Evolutionary conservation across 768 basidiomycete genomes (phyloP), one percentile per base, ranked within the genome.

Genomic region (Tulasnella sp.): DNA sequence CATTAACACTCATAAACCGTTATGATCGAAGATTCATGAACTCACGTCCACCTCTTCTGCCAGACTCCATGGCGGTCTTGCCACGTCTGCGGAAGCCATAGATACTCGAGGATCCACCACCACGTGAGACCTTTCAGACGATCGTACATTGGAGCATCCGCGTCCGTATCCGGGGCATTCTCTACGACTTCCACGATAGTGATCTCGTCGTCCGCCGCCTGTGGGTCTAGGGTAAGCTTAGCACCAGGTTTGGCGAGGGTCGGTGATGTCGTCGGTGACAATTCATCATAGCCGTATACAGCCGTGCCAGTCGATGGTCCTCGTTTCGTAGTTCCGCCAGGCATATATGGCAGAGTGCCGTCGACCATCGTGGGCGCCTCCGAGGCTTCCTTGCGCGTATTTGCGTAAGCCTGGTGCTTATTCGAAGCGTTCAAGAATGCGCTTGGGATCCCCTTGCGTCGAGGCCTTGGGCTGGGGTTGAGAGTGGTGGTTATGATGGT

Each of bases 41-140:
- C 19, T 48, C 55, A 56, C 55, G 34, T 56, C 21, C 34, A 29
- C 17, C 55, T 9, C 21, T 19, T 10, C 26, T 44, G 24, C 60
- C 61, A 63, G 17, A 2, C n/a, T 7, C 58, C 61, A 30, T 51
- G 27, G 2, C 13, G 15, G 27, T 63, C 51, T 29, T 63, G 61
- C 27, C 44, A 61, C 8, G 43, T 19, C 15, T 44, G 47, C 10
- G 23, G 24, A 17, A 61, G 29, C 15, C 48, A 58, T 10, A 60
- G 21, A 26, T 58, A 50, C 59, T 63, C 61, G 29, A 63, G 41
- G 13, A 52, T 17, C 60, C 61, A 61, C 61, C 61, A 63, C 3
- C 30, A 7, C 7, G 32, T 60, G 17, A 30, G 19, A 17, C 23
- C 26, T 10, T 41, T 15, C 15, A 63, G 34, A 23, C 24, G 30